These are phyloP conservation scores for Moelleriella libera DNA, from an alignment of 2,329 filamentous ascomycete genomes.

Conservation along the genomic window DNA sequence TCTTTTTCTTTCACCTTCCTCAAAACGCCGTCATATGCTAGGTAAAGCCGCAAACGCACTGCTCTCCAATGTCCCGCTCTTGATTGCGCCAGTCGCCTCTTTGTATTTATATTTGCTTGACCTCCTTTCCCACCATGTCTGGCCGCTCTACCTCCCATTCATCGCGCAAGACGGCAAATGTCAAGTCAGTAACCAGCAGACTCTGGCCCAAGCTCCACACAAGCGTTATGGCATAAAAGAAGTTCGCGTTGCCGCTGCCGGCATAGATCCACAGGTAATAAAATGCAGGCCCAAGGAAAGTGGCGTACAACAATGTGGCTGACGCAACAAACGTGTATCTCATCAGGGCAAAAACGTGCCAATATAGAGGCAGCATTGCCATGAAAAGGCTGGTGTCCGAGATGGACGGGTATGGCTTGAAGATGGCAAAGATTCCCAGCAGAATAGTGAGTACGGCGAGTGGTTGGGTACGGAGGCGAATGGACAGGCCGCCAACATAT, in stretches of 20 bases:
- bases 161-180: constrained; percentile 80
- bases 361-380: constrained; percentile 67
- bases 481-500: constrained; percentile 75
- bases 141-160: constrained; percentile 90
- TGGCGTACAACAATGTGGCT: constrained; percentile 73
- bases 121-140: constrained; percentile 78
- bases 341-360: constrained; percentile 89
- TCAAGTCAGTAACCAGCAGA: constrained; percentile 70
- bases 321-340: constrained; percentile 82
- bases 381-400: constrained; percentile 81
- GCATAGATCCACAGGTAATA: constrained; percentile 98
- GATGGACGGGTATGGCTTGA: constrained; percentile 93
- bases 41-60: too few species aligned
- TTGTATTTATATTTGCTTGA: constrained; percentile 54
- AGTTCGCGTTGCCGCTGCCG: constrained; percentile 94
- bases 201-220: constrained; percentile 91
- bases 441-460: constrained; percentile 75
- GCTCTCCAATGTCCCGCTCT: too few species aligned
- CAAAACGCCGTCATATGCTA: too few species aligned
- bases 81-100: too few species aligned
- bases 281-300: constrained; percentile 82
- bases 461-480: constrained; percentile 74
- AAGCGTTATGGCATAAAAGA: constrained; percentile 98
- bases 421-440: constrained; percentile 81
- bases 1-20: too few species aligned